A percentile compares a stretch with the other conserved stretches of the same genome.
Evolutionary conservation across 164 flowering plant species (phyloP).

Genomic region (Kalanchoe fedtschenkoi): DNA sequence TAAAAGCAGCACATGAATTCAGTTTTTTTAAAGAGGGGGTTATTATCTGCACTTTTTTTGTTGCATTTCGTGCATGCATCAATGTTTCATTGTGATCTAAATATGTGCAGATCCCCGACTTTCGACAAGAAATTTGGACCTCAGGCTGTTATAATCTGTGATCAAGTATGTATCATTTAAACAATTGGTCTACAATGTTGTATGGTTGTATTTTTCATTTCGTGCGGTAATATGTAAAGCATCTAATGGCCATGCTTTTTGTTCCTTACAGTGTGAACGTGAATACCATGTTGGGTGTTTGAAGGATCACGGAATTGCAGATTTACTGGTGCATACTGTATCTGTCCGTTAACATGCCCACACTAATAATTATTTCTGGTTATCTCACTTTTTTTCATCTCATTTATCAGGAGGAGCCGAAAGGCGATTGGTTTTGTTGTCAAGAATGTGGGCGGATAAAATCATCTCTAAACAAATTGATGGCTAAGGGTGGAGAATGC

Average conservation of each 20-base stretch:
- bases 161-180: slow-evolving; percentile 52
- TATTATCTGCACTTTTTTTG: too few species aligned
- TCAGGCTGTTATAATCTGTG: slow-evolving; percentile 77
- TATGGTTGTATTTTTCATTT: not conserved
- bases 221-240: not conserved
- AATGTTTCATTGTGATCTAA: not conserved
- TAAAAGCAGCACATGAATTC: too few species aligned
- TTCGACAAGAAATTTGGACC: slow-evolving; percentile 54
- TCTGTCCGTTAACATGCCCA: not conserved
- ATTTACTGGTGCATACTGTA: slow-evolving; percentile 39
- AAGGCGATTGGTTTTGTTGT: slow-evolving; percentile 85
- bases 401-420: slow-evolving; percentile 64
- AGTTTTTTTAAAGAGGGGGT: too few species aligned
- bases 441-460: slow-evolving; percentile 44
- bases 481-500: slow-evolving; percentile 34
- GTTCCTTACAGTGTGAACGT: slow-evolving; percentile 65
- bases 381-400: not conserved
- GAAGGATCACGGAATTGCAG: slow-evolving; percentile 49
- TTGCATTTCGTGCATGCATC: too few species aligned
- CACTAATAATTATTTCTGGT: not conserved
- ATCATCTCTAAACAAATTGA: slow-evolving; percentile 37
- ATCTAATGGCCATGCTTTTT: not conserved
- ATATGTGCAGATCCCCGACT: slow-evolving; percentile 38
- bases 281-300: slow-evolving; percentile 89
- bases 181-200: not conserved